phyloP scores from a whole-genome alignment of 2,329 filamentous ascomycete genomes.

The Paraconiothyrium brasiliense region DNA sequence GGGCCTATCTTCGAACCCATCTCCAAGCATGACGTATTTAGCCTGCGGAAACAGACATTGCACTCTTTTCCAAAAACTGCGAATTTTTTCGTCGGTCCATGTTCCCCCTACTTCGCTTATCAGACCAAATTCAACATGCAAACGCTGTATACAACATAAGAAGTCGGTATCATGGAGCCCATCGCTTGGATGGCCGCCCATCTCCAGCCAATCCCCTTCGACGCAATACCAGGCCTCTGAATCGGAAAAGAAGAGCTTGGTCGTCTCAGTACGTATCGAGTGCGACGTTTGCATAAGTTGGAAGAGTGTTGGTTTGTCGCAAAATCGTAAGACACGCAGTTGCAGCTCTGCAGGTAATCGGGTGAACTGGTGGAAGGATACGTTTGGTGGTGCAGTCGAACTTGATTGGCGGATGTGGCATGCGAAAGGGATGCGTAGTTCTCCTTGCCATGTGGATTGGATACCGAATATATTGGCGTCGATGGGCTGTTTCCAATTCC shows the following conservation, averaged over 20 bases:
- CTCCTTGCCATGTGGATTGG: not conserved
- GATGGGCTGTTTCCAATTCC: conserved; percentile 7
- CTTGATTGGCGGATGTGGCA: conserved; percentile 6
- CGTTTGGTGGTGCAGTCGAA: conserved; percentile 4
- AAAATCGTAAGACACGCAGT: conserved; percentile 13
- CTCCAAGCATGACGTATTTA: conserved; percentile 17
- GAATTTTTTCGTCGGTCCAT: conserved; percentile 3
- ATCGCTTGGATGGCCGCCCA: conserved; percentile 7
- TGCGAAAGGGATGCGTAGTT: conserved; percentile 14
- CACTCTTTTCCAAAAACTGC: conserved; percentile 18
- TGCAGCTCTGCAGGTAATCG: conserved; percentile 18
- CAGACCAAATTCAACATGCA: conserved; percentile 5
- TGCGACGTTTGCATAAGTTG: conserved; percentile 18
- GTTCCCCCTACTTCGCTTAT: not conserved
- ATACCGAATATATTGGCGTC: conserved; percentile 4
- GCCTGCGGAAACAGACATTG: conserved; percentile 17
- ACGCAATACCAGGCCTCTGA: conserved; percentile 13
- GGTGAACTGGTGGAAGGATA: conserved; percentile 15
- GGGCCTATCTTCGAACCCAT: not conserved
- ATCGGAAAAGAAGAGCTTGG: conserved; percentile 18
- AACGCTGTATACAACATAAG: conserved; percentile 2
- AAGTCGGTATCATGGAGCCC: not conserved
- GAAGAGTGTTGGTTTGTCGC: conserved; percentile 17
- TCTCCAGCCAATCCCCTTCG: conserved; percentile 6
- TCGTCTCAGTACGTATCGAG: conserved; percentile 12